Conservation (phyloP, 225 moss, liverwort and hornwort species). For the Neckera pumila region DNA sequence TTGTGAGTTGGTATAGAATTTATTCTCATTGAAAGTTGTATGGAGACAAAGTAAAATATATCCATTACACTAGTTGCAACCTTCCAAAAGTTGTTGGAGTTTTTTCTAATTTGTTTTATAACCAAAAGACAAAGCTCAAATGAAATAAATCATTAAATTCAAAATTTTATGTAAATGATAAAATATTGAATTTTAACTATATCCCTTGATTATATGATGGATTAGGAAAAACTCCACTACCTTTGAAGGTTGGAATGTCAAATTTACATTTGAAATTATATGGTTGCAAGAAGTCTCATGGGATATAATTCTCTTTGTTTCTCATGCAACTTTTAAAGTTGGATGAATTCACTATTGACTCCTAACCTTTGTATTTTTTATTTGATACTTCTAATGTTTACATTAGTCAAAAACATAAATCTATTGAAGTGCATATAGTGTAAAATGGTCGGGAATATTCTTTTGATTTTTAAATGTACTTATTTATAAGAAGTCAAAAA, state of each 20-base stretch:
- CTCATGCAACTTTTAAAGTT: no score
- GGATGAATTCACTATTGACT: neutral
- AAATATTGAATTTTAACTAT: neutral
- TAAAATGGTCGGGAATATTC: fast-evolving
- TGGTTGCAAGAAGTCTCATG: neutral
- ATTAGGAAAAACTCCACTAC: neutral
- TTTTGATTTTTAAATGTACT: neutral
- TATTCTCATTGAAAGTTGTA: neutral
- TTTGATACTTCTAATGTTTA: neutral
- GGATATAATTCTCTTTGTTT: neutral
- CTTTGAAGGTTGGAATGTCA: neutral
- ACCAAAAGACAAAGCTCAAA: neutral
- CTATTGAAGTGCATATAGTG: neutral
- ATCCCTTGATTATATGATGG: neutral
- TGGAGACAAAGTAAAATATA: neutral
- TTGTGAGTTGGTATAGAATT: neutral
- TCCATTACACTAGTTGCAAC: neutral
- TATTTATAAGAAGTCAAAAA: neutral
- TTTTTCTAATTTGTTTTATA: neutral
- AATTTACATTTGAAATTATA: neutral
- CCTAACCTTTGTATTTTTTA: neutral
- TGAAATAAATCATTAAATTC: neutral
- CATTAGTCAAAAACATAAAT: neutral
- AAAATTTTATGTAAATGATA: neutral
- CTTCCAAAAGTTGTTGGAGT: neutral